Evolutionary conservation across 495 filamentous ascomycete genomes (phyloP).

Genomic region (Schizothecium vesticola): DNA sequence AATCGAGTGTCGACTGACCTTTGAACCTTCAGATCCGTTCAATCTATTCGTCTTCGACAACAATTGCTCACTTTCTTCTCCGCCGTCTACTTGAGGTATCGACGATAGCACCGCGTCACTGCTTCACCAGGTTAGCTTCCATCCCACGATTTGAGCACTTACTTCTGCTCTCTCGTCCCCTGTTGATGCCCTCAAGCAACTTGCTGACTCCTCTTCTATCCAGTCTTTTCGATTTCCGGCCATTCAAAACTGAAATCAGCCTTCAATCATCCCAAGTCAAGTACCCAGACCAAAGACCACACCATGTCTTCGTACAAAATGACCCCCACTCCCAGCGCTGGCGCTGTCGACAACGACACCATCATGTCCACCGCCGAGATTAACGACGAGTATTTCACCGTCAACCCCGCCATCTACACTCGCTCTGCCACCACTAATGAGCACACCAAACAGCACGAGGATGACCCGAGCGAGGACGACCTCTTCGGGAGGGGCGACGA

Average conservation of each 20-base stretch:
- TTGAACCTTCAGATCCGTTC: background rate
- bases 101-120: background rate
- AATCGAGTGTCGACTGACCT: background rate
- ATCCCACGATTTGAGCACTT: background rate
- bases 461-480: no score
- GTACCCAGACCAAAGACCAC: background rate
- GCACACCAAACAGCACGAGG: no score
- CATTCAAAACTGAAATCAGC: background rate
- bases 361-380: no score
- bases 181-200: background rate
- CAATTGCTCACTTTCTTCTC: background rate
- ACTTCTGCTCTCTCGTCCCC: background rate
- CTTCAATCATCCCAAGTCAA: background rate
- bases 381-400: no score
- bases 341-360: background rate
- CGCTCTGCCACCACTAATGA: no score
- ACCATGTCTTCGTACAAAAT: background rate
- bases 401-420: no score
- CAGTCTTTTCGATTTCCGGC: background rate
- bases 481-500: background rate
- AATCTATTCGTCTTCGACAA: background rate
- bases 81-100: background rate
- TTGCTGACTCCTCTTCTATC: background rate
- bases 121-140: background rate
- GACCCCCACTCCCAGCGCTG: background rate